Evolutionary conservation across 2,329 filamentous ascomycete genomes (phyloP).

Genomic region (Calonectria pseudoturangicola): DNA sequence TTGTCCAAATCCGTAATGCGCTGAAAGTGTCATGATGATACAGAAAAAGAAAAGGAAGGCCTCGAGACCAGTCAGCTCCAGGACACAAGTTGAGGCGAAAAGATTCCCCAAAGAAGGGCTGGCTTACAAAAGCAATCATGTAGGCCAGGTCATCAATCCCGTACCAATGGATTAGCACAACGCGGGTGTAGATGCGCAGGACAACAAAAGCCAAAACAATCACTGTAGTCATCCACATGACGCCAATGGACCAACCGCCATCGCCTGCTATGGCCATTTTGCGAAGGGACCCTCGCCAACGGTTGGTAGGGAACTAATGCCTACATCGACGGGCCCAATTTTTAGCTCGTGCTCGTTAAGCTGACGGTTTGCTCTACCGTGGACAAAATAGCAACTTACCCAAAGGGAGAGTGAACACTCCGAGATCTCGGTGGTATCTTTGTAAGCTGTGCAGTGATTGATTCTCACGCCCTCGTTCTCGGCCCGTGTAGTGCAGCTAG

Average conservation of each 20-base stretch:
- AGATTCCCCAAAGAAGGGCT: neutral
- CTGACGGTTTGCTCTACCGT: neutral
- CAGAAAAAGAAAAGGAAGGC: constrained; percentile 56
- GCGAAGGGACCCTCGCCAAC: neutral
- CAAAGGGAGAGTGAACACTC: too few relatives aligned
- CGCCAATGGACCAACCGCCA: constrained; percentile 8
- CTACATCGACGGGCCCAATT: neutral
- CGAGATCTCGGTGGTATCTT: neutral
- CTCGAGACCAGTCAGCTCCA: constrained; percentile 1
- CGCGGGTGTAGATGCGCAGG: constrained; percentile 60
- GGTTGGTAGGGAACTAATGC: neutral
- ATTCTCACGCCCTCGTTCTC: neutral
- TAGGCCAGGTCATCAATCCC: constrained; percentile 59
- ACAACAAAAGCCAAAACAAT: constrained; percentile 54
- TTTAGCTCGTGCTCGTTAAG: neutral
- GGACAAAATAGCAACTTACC: neutral
- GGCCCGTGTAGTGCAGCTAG: too few relatives aligned
- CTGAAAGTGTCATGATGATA: constrained; percentile 55
- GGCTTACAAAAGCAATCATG: constrained; percentile 22
- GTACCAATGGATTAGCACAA: constrained; percentile 50
- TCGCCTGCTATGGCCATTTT: constrained; percentile 22
- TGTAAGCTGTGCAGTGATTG: too few relatives aligned
- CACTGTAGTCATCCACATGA: constrained; percentile 44
- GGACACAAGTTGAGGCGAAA: neutral
- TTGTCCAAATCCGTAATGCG: constrained; percentile 58